Base-by-base conservation (phyloP, 1,139 yeast genomes). In the Scheffersomyces insectosa region DNA sequence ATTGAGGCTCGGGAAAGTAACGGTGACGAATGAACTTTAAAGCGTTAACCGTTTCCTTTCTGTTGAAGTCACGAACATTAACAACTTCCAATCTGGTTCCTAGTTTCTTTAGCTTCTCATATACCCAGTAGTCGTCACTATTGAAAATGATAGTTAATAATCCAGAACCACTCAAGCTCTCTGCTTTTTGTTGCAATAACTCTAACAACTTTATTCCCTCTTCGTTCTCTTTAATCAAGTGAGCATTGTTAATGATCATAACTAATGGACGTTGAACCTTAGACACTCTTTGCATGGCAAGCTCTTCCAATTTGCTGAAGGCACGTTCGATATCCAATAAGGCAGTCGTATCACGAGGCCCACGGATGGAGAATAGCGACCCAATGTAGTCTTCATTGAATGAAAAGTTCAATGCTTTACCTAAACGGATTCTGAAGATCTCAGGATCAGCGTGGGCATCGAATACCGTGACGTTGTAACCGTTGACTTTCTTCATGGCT, bases 401-500 rank as follows among this genome's bases (percentile, higher is more conserved):
- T 32, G 83, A 82, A 60, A 83, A 88, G 50, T 85, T 82, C 39
- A 88, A 68, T 0, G 95, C 93, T 49, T 80, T 77, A 3, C 96
- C 96, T 7, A 88, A 68, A 40, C 96, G 66, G 16, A 88, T 78
- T 48, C 96, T 71, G 59, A 88, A 85, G 41, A 88, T 83, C 60
- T 88, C 96, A 0, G 95, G 90, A 58, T 88, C 96, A 0, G 93
- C 86, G 56, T 87, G 95, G 1, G 95, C 95, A 59, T 88, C 95
- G 52, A 88, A 70, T 46, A 85, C 75, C 1, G 89, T 80, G 40
- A 89, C 88, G 54, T 84, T 82, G 44, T 66, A 65, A 1, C 93
- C 90, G 37, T 77, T 68, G 1, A 81, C 80, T 50, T 82, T 77
- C 48, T 82, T 77, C 75, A 88, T 82, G 3, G 91, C 79, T 54